Evolutionary conservation across 768 basidiomycete species (phyloP), one percentile per base, ranked within the genome.

Genomic region (Clavaria fumosa): DNA sequence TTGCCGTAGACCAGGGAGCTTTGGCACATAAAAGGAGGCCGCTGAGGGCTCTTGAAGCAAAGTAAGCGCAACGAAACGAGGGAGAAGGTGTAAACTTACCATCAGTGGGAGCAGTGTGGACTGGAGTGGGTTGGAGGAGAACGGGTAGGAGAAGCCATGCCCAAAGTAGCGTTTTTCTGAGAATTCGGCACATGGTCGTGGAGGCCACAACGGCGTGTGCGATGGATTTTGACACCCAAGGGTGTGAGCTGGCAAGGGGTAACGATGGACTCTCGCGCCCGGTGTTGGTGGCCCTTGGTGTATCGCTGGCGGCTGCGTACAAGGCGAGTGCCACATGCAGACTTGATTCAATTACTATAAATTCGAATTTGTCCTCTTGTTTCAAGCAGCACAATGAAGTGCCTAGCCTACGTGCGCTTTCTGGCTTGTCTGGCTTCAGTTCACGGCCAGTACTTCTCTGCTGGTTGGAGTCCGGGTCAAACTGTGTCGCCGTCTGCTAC

Each of bases 401-500:
- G 64, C 38, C 54, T 60, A 34, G 36, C 43, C 32, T 38, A 55
- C 23, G 44, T 69, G 48, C 48, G 53, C 37, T 45, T 55, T 38
- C 53, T 62, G 33, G 53, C 57, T 37, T 50, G 63, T 42, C 54
- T 55, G 36, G 53, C 58, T 37, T 55, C 61, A 17, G 61, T 55
- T 31, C 56, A 58, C 35, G 81, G 79, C 9, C 75, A 81, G 45
- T 85, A 84, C 55, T 77, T 85, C 56, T 84, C 82, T 3, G 61
- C 62, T 22, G 85, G 84, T n/a, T 88, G 84, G 84, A 50, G 60
- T 20, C 84, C 84, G 2, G 83, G 81, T 20, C 76, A 85, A 50
- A 60, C 71, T 0, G 62, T 61, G 3, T 19, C 2, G 23, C 39
- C 22, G 44, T 20, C 45, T 14, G 42, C 38, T 19, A 21, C 42